Percentiles rank a stretch among this genome's conserved stretches.
Evolutionary conservation across 306 rosid species (phyloP).

Genomic region (Prosopis cineraria): DNA sequence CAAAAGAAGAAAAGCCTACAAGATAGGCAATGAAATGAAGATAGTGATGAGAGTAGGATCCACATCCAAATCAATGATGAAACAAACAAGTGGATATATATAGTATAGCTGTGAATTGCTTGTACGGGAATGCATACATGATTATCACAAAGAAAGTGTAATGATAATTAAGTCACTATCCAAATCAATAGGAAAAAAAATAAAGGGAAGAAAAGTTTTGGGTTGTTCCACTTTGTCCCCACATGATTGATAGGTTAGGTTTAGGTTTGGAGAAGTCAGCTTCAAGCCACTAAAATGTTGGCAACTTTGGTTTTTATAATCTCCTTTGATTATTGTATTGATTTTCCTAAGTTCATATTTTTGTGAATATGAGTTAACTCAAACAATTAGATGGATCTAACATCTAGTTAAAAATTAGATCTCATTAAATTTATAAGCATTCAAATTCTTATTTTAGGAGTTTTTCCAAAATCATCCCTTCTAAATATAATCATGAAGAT

Average conservation of each 20-base stretch:
- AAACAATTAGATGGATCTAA: too few relatives aligned
- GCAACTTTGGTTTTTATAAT: too few relatives aligned
- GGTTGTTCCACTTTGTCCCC: slow-evolving; percentile 45
- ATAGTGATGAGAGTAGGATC: background rate
- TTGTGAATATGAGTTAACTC: too few relatives aligned
- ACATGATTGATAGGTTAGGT: slow-evolving; percentile 32
- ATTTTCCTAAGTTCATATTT: too few relatives aligned
- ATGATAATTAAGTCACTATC: slow-evolving; percentile 39
- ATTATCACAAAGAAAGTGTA: slow-evolving; percentile 32
- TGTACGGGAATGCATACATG: slow-evolving; percentile 9
- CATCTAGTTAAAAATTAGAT: too few relatives aligned
- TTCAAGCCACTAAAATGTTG: too few relatives aligned
- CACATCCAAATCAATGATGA: background rate
- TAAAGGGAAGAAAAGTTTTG: slow-evolving; percentile 10
- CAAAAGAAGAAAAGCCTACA: background rate
- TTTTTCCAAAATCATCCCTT: too few relatives aligned
- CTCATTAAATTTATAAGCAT: too few relatives aligned
- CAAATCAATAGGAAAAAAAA: background rate
- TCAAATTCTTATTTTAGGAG: too few relatives aligned
- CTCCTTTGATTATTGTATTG: too few relatives aligned
- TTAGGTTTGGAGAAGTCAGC: background rate
- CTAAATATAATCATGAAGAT: too few relatives aligned
- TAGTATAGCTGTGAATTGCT: background rate
- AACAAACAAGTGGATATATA: slow-evolving; percentile 18
- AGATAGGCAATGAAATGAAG: background rate